phyloP scores from a whole-genome alignment of 495 filamentous ascomycete species.

The Penicillium roqueforti region DNA sequence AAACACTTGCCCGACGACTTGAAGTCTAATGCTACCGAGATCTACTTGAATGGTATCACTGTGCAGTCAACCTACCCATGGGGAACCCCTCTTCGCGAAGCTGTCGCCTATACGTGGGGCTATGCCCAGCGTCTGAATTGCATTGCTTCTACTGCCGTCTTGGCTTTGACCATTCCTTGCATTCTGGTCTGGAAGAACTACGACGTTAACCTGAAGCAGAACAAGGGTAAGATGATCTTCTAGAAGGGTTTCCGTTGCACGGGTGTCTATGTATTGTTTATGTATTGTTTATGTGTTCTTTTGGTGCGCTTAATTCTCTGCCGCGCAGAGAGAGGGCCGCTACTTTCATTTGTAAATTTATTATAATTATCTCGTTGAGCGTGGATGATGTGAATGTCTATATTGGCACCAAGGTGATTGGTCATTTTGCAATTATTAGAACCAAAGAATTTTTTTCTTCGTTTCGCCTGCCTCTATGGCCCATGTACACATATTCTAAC shows the following conservation, averaged over 20 bases:
- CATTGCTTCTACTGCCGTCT: slow-evolving; percentile 47
- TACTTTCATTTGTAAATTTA: not conserved
- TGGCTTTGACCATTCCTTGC: slow-evolving; percentile 34
- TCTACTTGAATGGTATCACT: slow-evolving; percentile 41
- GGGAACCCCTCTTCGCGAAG: slow-evolving; percentile 50
- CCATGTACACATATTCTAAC: too few relatives aligned
- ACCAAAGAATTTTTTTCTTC: not conserved
- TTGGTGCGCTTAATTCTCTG: not conserved
- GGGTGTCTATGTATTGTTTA: too few relatives aligned
- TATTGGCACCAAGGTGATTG: not conserved
- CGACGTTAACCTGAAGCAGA: slow-evolving; percentile 42
- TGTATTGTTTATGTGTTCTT: too few relatives aligned
- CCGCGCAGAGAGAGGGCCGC: not conserved
- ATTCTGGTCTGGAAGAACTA: slow-evolving; percentile 46
- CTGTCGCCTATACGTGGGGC: slow-evolving; percentile 57
- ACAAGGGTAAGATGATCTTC: slow-evolving; percentile 41
- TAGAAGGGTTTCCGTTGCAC: not conserved
- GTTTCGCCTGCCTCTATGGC: not conserved
- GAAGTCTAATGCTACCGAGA: slow-evolving; percentile 47
- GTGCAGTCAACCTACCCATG: slow-evolving; percentile 51
- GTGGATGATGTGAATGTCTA: not conserved
- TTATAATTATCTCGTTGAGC: slow-evolving; percentile 1
- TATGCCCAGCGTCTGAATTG: slow-evolving; percentile 53
- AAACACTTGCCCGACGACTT: slow-evolving; percentile 36
- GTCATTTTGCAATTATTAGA: not conserved